Evolutionary conservation across 1,284 basidiomycete species (phyloP).

Genomic region (Moesziomyces sp.): DNA sequence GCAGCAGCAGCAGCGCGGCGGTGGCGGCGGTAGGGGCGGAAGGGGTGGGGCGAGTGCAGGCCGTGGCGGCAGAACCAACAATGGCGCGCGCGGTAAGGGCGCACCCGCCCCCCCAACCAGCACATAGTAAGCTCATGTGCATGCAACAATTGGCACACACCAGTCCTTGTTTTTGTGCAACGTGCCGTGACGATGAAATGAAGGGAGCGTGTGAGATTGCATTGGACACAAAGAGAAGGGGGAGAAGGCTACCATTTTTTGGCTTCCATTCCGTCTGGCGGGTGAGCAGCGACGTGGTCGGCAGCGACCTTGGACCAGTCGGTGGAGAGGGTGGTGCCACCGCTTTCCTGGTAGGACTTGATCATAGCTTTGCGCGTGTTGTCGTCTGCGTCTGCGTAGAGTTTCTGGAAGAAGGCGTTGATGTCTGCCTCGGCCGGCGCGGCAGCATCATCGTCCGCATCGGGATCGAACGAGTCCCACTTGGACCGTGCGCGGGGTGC

Average conservation of each 20-base stretch:
- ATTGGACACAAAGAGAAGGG: not conserved
- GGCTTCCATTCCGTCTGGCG: slow-evolving; percentile 64
- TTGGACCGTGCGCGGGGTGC: slow-evolving; percentile 44
- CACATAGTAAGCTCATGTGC: not conserved
- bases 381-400: slow-evolving; percentile 63
- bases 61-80: slow-evolving; percentile 6
- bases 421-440: slow-evolving; percentile 49
- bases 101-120: not conserved
- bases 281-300: slow-evolving; percentile 30
- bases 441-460: slow-evolving; percentile 35
- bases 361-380: slow-evolving; percentile 66
- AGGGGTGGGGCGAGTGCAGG: slow-evolving; percentile 16
- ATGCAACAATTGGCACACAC: not conserved
- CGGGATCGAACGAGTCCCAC: slow-evolving; percentile 59
- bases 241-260: slow-evolving; percentile 41
- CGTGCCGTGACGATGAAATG: too few relatives aligned
- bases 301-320: slow-evolving; percentile 65
- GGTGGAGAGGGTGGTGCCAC: slow-evolving; percentile 63
- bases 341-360: slow-evolving; percentile 64
- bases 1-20: slow-evolving; percentile 26
- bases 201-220: too few relatives aligned
- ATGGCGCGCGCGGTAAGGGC: not conserved
- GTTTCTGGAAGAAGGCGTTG: slow-evolving; percentile 63
- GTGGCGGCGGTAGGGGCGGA: slow-evolving; percentile 5
- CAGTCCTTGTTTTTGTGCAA: too few relatives aligned